Conservation (phyloP, 2,329 filamentous ascomycete species). For the Penicillium digitatum region DNA sequence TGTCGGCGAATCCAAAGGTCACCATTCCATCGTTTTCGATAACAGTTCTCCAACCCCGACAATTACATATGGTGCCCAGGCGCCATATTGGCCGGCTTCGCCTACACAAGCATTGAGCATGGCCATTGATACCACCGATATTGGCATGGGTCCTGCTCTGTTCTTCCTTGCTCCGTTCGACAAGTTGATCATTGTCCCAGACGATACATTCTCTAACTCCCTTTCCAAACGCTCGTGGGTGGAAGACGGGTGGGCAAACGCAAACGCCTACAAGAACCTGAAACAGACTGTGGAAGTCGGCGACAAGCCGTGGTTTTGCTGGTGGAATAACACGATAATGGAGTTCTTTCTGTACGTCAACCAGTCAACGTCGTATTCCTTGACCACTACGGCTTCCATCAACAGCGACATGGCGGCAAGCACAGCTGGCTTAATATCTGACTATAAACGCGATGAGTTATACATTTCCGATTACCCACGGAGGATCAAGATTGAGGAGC, state of each 20-base stretch:
- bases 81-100: conserved; percentile 45
- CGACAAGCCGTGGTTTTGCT: conserved; percentile 65
- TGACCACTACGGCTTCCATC: conserved; percentile 20
- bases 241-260: conserved; percentile 19
- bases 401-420: conserved; percentile 18
- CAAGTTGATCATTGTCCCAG: conserved; percentile 57
- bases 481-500: conserved; percentile 63
- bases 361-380: conserved; percentile 42
- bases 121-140: conserved; percentile 56
- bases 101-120: conserved; percentile 49
- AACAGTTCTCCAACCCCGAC: conserved; percentile 37
- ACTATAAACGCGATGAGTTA: conserved; percentile 13
- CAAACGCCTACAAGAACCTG: conserved; percentile 27
- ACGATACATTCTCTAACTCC: conserved; percentile 33
- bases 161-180: conserved; percentile 62
- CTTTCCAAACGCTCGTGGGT: conserved; percentile 29
- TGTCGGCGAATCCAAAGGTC: conserved; percentile 23
- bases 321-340: conserved; percentile 64
- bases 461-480: conserved; percentile 48
- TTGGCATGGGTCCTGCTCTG: conserved; percentile 57
- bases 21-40: conserved; percentile 37
- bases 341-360: conserved; percentile 65
- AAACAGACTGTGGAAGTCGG: conserved; percentile 49
- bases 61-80: conserved; percentile 60
- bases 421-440: conserved; percentile 14